Percentiles rank a stretch among this genome's conserved stretches.
Conservation (phyloP, 2,329 filamentous ascomycete species). For the Lojkania enalia region DNA sequence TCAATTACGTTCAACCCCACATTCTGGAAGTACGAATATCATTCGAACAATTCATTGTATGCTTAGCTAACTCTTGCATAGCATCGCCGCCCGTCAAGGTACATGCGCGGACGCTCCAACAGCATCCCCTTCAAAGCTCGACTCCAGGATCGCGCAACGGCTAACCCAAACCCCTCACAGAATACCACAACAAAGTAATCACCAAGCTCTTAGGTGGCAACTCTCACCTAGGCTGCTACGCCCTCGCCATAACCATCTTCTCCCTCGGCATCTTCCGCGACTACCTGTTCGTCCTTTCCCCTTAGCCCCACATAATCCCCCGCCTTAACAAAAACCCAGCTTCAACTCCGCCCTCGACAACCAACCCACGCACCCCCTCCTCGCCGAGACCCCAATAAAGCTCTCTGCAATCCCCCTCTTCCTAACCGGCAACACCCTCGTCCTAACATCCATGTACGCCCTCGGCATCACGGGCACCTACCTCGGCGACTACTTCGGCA, state of each 20-base stretch:
- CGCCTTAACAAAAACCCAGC: conserved; percentile 55
- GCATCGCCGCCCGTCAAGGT: conserved; percentile 63
- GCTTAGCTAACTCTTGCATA: not conserved
- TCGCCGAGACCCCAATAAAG: conserved; percentile 63
- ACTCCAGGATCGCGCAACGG: not conserved
- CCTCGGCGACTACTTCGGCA: conserved; percentile 97
- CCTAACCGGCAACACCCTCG: conserved; percentile 76
- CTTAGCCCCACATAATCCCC: conserved; percentile 3
- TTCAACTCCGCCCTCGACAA: conserved; percentile 82
- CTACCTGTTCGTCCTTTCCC: conserved; percentile 43
- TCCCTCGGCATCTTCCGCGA: conserved; percentile 87
- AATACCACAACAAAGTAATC: conserved; percentile 88
- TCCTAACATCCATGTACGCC: conserved; percentile 86
- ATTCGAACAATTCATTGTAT: not conserved
- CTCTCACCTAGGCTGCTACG: conserved; percentile 81
- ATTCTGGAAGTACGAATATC: conserved; percentile 90
- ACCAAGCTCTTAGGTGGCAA: conserved; percentile 84
- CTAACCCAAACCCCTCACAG: conserved; percentile 50
- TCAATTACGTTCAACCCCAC: conserved; percentile 94
- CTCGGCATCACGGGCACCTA: conserved; percentile 95
- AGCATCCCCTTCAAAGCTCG: not conserved
- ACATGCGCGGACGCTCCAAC: too few relatives aligned
- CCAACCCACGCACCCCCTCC: conserved; percentile 74
- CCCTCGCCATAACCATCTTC: conserved; percentile 87
- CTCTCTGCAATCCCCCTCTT: conserved; percentile 73